A percentile compares a stretch with the other conserved stretches of the same genome.
Conservation (phyloP, 768 basidiomycete species). For the Mycena floridula region DNA sequence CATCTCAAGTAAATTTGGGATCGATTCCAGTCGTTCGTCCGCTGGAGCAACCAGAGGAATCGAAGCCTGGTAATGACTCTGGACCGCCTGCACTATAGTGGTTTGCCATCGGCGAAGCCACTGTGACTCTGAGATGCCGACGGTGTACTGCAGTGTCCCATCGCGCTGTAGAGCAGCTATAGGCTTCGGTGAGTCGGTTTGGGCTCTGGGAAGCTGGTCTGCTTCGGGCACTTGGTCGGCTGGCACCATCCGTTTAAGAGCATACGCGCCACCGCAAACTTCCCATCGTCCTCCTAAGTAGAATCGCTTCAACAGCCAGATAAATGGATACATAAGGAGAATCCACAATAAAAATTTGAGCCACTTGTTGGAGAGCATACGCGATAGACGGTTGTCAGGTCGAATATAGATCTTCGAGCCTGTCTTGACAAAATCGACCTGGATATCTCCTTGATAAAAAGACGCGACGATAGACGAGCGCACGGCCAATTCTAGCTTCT, state of each 20-base stretch:
- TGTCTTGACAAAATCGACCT: conserved; percentile 44
- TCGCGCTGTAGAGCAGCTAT: conserved; percentile 13
- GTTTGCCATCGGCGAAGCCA: conserved; percentile 80
- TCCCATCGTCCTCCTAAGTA: conserved; percentile 75
- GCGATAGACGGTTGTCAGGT: conserved; percentile 59
- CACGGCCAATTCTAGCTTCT: conserved; percentile 30
- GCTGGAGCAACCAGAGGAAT: neutral
- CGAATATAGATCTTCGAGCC: conserved; percentile 54
- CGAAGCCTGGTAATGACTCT: conserved; percentile 31
- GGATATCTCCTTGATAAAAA: conserved; percentile 38
- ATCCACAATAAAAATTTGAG: conserved; percentile 64
- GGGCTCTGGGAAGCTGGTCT: conserved; percentile 12
- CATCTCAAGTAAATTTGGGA: no score
- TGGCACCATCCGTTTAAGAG: conserved; percentile 50
- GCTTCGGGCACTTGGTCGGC: conserved; percentile 11
- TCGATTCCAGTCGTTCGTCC: no score
- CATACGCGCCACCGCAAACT: conserved; percentile 71
- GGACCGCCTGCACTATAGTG: conserved; percentile 56
- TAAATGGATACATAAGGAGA: conserved; percentile 68
- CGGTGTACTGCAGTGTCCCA: conserved; percentile 27
- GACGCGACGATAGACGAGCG: conserved; percentile 36
- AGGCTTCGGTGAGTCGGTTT: conserved; percentile 6
- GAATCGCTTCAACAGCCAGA: conserved; percentile 77
- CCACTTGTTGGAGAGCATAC: conserved; percentile 65
- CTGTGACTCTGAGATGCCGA: conserved; percentile 65